Base-by-base conservation (phyloP, 768 basidiomycete genomes). In the Boletus edulis region DNA sequence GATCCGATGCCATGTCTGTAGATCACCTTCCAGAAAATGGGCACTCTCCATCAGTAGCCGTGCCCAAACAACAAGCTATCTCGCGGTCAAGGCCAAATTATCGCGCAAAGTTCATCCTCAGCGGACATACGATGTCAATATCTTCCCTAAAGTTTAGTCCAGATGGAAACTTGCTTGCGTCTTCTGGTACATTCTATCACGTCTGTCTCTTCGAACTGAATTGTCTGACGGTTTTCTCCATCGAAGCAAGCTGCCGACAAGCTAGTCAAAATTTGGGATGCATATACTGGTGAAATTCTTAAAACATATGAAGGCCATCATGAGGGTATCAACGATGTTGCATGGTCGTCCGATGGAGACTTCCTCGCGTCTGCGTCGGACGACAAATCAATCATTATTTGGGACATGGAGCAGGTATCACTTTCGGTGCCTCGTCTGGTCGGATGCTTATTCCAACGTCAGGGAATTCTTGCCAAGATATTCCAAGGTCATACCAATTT, bases 341-440 rank as follows among this genome's bases (percentile, higher is more conserved):
- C 92, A 17, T 96, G 94, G 89, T 91, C 94, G 0, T 74, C 74
- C 51, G 89, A 96, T 66, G 86, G 85, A 22, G 81, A 87, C 52
- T 88, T 86, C 65, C 71, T 98, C 35, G 94, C 96, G 1, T 92
- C 92, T 39, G 94, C 92, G 0, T 96, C 93, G 5, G 96, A 99
- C 69, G 96, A 98, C 72, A 88, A 89, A 62, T 89, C 89, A 0
- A 83, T 96, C 53, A 80, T 86, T 31, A 81, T 97, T 55, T 96
- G 94, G 94, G 83, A 83, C 65, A 72, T 89, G 63, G 85, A 89
- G 62, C 68, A 77, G 51, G 90, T 88, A 57, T 42, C 64, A 8
- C 56, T 67, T 62, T 20, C 20, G 13, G 32, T 35, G 17, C 49
- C 51, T 58, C 18, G 8, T 38, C 53, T 38, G 10, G 13, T 27